A percentile compares a stretch with the other conserved stretches of the same genome.
These are phyloP conservation scores for Hypomyces rosellus DNA, from an alignment of 2,329 filamentous ascomycete genomes.

Conservation along the genomic window DNA sequence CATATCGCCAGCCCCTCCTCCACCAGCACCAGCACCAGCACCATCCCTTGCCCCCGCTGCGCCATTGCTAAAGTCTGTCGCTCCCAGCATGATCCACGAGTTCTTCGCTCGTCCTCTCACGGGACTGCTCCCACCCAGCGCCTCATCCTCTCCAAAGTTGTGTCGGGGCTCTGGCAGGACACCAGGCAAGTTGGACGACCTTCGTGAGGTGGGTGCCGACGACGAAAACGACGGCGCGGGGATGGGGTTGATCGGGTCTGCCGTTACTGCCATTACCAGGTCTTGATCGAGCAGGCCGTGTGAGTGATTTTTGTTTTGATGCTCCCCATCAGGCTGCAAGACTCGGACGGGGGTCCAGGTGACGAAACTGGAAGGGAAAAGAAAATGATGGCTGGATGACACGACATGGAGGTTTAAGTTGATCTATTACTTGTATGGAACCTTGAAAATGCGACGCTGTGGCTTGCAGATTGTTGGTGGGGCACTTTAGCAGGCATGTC, in stretches of 20 bases:
- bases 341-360: too few relatives aligned
- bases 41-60: not conserved
- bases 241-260: slow-evolving; percentile 17
- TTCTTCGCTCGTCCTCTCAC: slow-evolving; percentile 1
- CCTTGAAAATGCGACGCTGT: too few relatives aligned
- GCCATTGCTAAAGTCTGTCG: slow-evolving; percentile 1
- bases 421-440: too few relatives aligned
- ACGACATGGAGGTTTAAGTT: too few relatives aligned
- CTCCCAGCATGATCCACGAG: not conserved
- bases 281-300: slow-evolving; percentile 6
- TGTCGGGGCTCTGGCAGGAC: not conserved
- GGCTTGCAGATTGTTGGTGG: too few relatives aligned
- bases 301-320: not conserved
- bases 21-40: not conserved
- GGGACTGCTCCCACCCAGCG: not conserved
- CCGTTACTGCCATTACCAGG: slow-evolving; percentile 19
- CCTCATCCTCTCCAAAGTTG: slow-evolving; percentile 1
- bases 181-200: slow-evolving; percentile 1
- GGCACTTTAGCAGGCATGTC: too few relatives aligned
- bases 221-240: slow-evolving; percentile 12
- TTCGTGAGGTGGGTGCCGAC: slow-evolving; percentile 1
- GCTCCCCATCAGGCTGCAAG: not conserved
- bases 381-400: too few relatives aligned
- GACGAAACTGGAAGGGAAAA: too few relatives aligned
- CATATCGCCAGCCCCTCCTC: slow-evolving; percentile 1